These are phyloP conservation scores for Monosporozyma servazzii DNA, from an alignment of 805 yeast genomes.

Conservation along the genomic window DNA sequence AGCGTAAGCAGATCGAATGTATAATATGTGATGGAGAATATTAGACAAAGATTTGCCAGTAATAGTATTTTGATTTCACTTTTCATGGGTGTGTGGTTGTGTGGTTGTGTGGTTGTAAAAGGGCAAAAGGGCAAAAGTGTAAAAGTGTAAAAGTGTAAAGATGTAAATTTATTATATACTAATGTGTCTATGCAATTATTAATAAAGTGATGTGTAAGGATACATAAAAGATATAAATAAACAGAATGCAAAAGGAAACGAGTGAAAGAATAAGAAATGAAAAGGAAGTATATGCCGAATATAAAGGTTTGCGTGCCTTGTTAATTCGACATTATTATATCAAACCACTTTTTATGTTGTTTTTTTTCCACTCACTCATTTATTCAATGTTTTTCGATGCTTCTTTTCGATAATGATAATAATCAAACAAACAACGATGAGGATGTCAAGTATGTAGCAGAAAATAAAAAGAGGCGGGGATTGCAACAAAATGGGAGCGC, in stretches of 20 bases:
- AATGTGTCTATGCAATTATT: not conserved
- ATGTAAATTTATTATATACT: too few relatives aligned
- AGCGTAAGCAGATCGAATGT: constrained; percentile 64
- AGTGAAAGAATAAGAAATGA: not conserved
- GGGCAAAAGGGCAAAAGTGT: too few relatives aligned
- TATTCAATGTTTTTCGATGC: too few relatives aligned
- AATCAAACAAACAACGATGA: too few relatives aligned
- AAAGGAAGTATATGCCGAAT: not conserved
- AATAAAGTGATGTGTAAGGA: not conserved
- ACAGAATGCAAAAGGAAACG: not conserved
- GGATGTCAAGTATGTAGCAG: too few relatives aligned
- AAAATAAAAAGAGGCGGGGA: too few relatives aligned
- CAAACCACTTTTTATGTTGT: too few relatives aligned
- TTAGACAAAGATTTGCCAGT: constrained; percentile 44
- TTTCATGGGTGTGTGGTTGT: constrained; percentile 35
- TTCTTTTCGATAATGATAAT: too few relatives aligned
- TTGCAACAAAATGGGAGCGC: too few relatives aligned
- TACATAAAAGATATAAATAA: not conserved
- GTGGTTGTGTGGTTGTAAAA: not conserved
- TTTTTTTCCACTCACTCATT: too few relatives aligned
- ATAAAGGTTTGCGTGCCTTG: not conserved
- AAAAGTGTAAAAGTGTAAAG: too few relatives aligned
- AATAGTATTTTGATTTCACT: constrained; percentile 53
- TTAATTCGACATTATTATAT: too few relatives aligned
- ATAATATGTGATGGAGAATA: constrained; percentile 45